A percentile compares a stretch with the other conserved stretches of the same genome.
phyloP scores from a whole-genome alignment of 345 rosid species.

The Sonneratia caseolaris region DNA sequence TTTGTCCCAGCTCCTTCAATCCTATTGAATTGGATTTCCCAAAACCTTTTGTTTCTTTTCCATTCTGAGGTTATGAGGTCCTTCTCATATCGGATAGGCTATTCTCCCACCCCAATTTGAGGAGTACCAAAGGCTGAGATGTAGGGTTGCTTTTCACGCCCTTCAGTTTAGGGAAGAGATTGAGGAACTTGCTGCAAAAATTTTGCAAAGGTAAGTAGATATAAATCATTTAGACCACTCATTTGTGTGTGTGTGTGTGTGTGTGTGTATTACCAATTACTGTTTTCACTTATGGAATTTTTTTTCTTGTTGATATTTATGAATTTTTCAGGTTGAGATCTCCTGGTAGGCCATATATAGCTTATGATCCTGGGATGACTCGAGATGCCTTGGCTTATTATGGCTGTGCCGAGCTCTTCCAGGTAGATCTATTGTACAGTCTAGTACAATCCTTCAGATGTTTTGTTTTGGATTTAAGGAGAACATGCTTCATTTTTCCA shows the following conservation, averaged over 20 bases:
- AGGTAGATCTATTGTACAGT: conserved; percentile 36
- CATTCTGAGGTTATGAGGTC: neutral
- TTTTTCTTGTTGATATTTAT: conserved; percentile 4
- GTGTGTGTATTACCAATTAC: neutral
- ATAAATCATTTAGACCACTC: neutral
- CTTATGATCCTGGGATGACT: conserved; percentile 95
- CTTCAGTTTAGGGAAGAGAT: conserved; percentile 74
- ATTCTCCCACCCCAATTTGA: conserved; percentile 66
- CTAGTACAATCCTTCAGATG: neutral
- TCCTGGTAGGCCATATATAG: conserved; percentile 79
- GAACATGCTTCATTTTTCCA: neutral
- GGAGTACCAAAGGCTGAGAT: conserved; percentile 89
- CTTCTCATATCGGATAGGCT: conserved; percentile 32
- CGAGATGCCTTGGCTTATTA: conserved; percentile 92
- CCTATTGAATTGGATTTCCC: neutral
- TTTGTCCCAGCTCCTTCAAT: neutral
- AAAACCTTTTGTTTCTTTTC: neutral
- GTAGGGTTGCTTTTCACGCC: conserved; percentile 87
- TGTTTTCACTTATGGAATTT: neutral
- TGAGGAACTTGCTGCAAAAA: conserved; percentile 72
- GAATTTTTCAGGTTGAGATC: conserved; percentile 50
- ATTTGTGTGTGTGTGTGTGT: too few species aligned
- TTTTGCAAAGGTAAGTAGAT: conserved; percentile 49
- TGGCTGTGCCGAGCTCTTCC: conserved; percentile 98
- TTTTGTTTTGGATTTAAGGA: neutral